Percentiles rank a stretch among this genome's conserved stretches.
Conservation (phyloP, 345 rosid genomes). For the Citrus mangshanensis region DNA sequence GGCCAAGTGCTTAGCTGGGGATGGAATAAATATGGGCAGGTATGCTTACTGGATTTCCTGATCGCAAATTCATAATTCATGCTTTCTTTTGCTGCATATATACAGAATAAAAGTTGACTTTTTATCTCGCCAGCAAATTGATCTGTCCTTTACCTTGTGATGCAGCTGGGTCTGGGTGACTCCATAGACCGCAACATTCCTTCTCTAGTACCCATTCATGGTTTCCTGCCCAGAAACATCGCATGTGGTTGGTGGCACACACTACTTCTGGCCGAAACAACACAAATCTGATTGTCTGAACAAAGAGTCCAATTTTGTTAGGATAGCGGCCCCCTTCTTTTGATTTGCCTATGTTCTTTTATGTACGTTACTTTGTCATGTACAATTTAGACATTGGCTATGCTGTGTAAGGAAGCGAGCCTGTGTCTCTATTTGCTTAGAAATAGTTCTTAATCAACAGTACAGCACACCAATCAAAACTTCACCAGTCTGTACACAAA, state of each 20-base stretch:
- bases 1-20: constrained; percentile 71
- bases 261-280: constrained; percentile 39
- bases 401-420: not conserved
- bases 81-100: not conserved
- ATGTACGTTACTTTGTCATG: not conserved
- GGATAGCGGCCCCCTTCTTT: constrained; percentile 1
- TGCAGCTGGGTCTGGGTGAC: constrained; percentile 79
- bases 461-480: not conserved
- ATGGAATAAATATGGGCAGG: constrained; percentile 96
- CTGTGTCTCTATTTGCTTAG: not conserved
- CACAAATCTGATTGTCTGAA: constrained; percentile 16
- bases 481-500: not conserved
- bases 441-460: not conserved
- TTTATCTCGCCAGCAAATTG: not conserved
- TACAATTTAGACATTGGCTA: not conserved
- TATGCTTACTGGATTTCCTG: constrained; percentile 9
- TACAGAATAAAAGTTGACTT: not conserved
- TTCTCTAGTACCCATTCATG: constrained; percentile 40
- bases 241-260: constrained; percentile 97
- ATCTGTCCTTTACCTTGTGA: not conserved
- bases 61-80: not conserved
- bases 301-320: constrained; percentile 25
- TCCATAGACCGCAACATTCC: constrained; percentile 63
- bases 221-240: constrained; percentile 41
- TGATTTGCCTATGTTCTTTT: not conserved